Percentiles rank a stretch among this genome's conserved stretches.
phyloP scores from a whole-genome alignment of 2,329 filamentous ascomycete species.

The Fusarium veterinarium region DNA sequence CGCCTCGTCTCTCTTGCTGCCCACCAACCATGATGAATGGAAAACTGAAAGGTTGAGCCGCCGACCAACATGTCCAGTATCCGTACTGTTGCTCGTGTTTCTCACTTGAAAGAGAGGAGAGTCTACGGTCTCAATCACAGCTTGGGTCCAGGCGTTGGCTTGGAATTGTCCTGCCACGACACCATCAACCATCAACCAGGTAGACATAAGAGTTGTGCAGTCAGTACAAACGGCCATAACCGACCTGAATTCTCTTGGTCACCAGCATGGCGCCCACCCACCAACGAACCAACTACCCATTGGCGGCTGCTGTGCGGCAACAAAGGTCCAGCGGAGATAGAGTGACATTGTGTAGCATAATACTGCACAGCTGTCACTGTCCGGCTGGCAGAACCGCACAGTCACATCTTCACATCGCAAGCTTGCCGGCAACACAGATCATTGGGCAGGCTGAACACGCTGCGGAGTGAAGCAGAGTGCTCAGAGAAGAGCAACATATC shows the following conservation, averaged over 20 bases:
- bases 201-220: not conserved
- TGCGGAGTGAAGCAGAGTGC: not conserved
- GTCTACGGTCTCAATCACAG: conserved; percentile 25
- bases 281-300: conserved; percentile 18
- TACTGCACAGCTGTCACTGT: conserved; percentile 36
- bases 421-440: conserved; percentile 22
- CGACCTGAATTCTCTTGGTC: conserved; percentile 11
- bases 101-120: conserved; percentile 10
- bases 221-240: conserved; percentile 8
- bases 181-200: conserved; percentile 4
- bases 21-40: conserved; percentile 25
- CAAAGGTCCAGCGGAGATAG: conserved; percentile 15
- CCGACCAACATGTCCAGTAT: conserved; percentile 28
- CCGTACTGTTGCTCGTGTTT: conserved; percentile 4
- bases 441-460: conserved; percentile 11
- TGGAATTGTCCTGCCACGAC: conserved; percentile 18
- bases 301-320: conserved; percentile 21
- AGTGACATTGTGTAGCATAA: conserved; percentile 41
- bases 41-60: conserved; percentile 27
- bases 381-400: conserved; percentile 25
- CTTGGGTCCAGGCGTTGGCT: conserved; percentile 31
- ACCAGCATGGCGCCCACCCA: conserved; percentile 22
- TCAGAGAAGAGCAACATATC: not conserved
- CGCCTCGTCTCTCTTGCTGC: conserved; percentile 23
- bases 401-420: conserved; percentile 38